These are phyloP conservation scores for Tephrocybe sp. DNA, from an alignment of 768 basidiomycete genomes.

Conservation along the genomic window DNA sequence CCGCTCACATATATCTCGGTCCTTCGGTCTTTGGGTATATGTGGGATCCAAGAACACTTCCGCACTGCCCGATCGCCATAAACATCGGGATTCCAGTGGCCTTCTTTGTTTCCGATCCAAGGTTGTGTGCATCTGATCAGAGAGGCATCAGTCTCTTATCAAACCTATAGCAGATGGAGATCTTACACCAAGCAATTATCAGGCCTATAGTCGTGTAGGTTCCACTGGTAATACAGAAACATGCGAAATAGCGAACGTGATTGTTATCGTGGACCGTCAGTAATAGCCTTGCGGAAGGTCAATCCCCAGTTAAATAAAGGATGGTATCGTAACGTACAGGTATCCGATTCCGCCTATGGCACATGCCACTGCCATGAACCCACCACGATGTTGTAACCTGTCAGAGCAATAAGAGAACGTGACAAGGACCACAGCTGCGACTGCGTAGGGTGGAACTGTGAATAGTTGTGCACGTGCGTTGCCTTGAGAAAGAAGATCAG, in stretches of 20 bases:
- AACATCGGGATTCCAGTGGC: constrained; percentile 77
- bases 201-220: constrained; percentile 77
- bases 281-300: constrained; percentile 40
- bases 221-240: constrained; percentile 73
- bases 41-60: constrained; percentile 73
- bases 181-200: constrained; percentile 75
- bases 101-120: constrained; percentile 75
- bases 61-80: constrained; percentile 79
- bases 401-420: constrained; percentile 62
- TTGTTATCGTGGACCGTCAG: constrained; percentile 49
- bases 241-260: constrained; percentile 73
- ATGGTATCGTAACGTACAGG: constrained; percentile 36
- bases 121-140: constrained; percentile 60
- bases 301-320: neutral
- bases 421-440: constrained; percentile 62
- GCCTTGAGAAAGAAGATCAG: constrained; percentile 32
- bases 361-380: constrained; percentile 43
- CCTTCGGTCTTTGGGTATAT: constrained; percentile 64
- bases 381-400: constrained; percentile 56
- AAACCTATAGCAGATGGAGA: neutral
- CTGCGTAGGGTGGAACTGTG: constrained; percentile 81
- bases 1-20: constrained; percentile 60
- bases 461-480: constrained; percentile 67
- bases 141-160: constrained; percentile 9
- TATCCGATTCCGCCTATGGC: constrained; percentile 58